phyloP scores from a whole-genome alignment of 345 rosid genomes.

The Brassica juncea region DNA sequence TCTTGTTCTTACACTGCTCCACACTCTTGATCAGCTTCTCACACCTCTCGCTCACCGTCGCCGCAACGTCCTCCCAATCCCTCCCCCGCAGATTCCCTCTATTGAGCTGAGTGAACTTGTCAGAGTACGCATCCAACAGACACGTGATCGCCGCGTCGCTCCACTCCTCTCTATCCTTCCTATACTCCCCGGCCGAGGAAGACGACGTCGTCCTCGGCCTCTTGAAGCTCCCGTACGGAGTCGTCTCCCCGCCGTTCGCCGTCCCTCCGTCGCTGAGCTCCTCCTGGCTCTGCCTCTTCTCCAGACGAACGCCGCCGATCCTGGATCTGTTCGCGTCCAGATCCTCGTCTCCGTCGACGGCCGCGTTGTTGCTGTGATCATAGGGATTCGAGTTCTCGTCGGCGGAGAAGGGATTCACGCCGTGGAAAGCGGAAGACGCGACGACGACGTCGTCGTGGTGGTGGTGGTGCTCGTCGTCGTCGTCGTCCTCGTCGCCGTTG shows the following conservation, averaged over 20 bases:
- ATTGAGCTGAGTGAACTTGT: slow-evolving; percentile 75
- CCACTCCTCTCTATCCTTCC: slow-evolving; percentile 97
- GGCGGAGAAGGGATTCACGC: slow-evolving; percentile 42
- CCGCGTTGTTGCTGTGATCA: slow-evolving; percentile 42
- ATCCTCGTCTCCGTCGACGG: slow-evolving; percentile 40
- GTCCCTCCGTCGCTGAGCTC: slow-evolving; percentile 64
- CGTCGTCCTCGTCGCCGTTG: slow-evolving; percentile 44
- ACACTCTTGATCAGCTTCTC: slow-evolving; percentile 69
- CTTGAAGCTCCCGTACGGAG: slow-evolving; percentile 52
- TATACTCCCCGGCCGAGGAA: slow-evolving; percentile 49
- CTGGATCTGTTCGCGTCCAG: slow-evolving; percentile 43
- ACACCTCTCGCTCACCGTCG: slow-evolving; percentile 67
- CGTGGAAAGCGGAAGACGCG: slow-evolving; percentile 56
- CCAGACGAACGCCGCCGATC: slow-evolving; percentile 48
- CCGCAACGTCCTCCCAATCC: slow-evolving; percentile 96
- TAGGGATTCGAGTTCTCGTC: slow-evolving; percentile 46
- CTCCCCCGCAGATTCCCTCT: slow-evolving; percentile 85
- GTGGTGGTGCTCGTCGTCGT: slow-evolving; percentile 21
- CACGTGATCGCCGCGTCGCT: slow-evolving; percentile 82
- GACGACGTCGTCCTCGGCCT: slow-evolving; percentile 48
- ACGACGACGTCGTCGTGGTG: slow-evolving; percentile 45
- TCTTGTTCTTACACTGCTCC: slow-evolving; percentile 92
- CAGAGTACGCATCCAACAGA: slow-evolving; percentile 76
- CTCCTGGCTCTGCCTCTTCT: slow-evolving; percentile 58
- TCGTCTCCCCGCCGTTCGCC: slow-evolving; percentile 36